A percentile compares a stretch with the other conserved stretches of the same genome.
phyloP scores from a whole-genome alignment of 2,329 filamentous ascomycete species.

The Tricladium varicosporioides region DNA sequence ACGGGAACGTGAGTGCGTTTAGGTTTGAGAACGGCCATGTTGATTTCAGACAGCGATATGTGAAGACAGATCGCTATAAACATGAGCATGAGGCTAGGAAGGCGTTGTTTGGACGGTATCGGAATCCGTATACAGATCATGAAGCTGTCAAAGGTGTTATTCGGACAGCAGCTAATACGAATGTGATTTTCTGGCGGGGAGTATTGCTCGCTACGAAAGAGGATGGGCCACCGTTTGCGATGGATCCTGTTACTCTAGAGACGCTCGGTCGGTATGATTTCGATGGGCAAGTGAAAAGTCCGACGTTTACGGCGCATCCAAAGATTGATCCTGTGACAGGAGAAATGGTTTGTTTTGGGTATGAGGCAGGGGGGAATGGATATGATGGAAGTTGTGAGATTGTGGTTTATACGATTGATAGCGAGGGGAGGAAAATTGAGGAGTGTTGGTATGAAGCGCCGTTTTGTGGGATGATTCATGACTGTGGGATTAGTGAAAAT shows the following conservation, averaged over 20 bases:
- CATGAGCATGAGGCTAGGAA: slow-evolving; percentile 26
- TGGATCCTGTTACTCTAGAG: slow-evolving; percentile 46
- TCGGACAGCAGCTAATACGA: slow-evolving; percentile 57
- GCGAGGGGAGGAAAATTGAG: slow-evolving; percentile 43
- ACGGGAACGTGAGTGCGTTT: slow-evolving; percentile 35
- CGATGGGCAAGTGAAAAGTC: slow-evolving; percentile 44
- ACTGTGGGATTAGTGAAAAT: slow-evolving; percentile 47
- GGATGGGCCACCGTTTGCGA: slow-evolving; percentile 49
- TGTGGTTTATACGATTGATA: slow-evolving; percentile 45
- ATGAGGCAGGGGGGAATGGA: slow-evolving; percentile 45
- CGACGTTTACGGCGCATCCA: slow-evolving; percentile 51
- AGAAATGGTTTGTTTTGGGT: slow-evolving; percentile 52
- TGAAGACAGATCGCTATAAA: slow-evolving; percentile 32
- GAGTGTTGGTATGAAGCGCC: slow-evolving; percentile 50
- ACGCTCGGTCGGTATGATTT: slow-evolving; percentile 51
- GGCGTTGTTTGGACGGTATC: slow-evolving; percentile 51
- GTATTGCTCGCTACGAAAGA: slow-evolving; percentile 54
- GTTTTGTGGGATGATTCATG: slow-evolving; percentile 53
- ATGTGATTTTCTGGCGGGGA: slow-evolving; percentile 57
- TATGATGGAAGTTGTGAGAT: slow-evolving; percentile 44
- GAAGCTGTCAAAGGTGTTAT: slow-evolving; percentile 54
- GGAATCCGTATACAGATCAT: slow-evolving; percentile 56
- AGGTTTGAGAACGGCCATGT: slow-evolving; percentile 32
- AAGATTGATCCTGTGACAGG: slow-evolving; percentile 51
- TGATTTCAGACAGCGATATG: slow-evolving; percentile 34